Conservation (phyloP, 2,329 filamentous ascomycete species). For the Diaporthe amygdali region DNA sequence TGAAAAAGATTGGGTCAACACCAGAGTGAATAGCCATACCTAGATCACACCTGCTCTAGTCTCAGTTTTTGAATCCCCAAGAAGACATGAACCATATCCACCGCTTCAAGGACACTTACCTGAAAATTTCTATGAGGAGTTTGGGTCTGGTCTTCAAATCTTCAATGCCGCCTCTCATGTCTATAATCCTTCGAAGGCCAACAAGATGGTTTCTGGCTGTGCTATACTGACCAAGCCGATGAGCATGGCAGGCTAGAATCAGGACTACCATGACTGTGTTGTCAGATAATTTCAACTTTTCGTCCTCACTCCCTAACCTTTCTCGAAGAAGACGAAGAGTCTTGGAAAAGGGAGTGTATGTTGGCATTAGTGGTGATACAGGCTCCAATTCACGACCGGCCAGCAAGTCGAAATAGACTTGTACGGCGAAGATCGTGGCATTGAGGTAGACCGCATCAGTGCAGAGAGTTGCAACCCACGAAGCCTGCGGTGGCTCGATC, state of each 20-base stretch:
- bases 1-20: background rate
- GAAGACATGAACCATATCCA: background rate
- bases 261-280: constrained; percentile 38
- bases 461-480: constrained; percentile 37
- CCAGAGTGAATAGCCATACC: constrained; percentile 7
- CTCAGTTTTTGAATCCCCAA: background rate
- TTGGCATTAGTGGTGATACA: constrained; percentile 33
- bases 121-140: constrained; percentile 40
- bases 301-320: constrained; percentile 31
- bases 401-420: constrained; percentile 37
- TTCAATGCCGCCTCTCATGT: constrained; percentile 40
- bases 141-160: constrained; percentile 38
- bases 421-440: constrained; percentile 38
- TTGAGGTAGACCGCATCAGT: constrained; percentile 43
- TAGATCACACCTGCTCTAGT: constrained; percentile 12
- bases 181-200: constrained; percentile 43
- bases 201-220: constrained; percentile 39
- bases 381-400: constrained; percentile 29
- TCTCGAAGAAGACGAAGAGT: constrained; percentile 29
- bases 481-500: constrained; percentile 27
- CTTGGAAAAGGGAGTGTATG: constrained; percentile 22
- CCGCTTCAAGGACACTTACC: constrained; percentile 27
- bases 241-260: constrained; percentile 37
- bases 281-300: constrained; percentile 33
- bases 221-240: constrained; percentile 33